phyloP scores from a whole-genome alignment of 352 stramenopile genomes.

The Plasmopara halstedii region DNA sequence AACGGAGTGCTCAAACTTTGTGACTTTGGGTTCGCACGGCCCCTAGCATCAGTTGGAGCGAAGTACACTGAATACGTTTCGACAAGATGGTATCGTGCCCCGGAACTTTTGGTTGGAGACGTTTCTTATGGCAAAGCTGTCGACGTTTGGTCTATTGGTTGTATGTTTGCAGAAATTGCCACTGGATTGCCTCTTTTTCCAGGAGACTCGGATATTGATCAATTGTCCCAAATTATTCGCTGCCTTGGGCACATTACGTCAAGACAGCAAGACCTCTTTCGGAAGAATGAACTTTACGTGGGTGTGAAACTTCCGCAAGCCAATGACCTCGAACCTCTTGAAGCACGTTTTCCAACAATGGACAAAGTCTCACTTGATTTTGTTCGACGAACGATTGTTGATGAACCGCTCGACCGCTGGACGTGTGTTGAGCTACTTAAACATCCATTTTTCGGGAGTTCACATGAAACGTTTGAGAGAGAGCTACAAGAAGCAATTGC shows the following conservation, averaged over 20 bases:
- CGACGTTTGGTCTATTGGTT: conserved; percentile 96
- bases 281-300: conserved; percentile 75
- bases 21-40: conserved; percentile 82
- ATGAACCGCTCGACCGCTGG: conserved; percentile 74
- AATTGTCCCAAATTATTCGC: conserved; percentile 81
- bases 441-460: conserved; percentile 65
- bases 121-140: conserved; percentile 93
- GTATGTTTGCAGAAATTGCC: conserved; percentile 95
- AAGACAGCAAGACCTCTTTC: conserved; percentile 73
- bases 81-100: conserved; percentile 93
- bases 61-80: conserved; percentile 89
- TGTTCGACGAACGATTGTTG: conserved; percentile 60
- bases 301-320: conserved; percentile 66
- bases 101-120: conserved; percentile 87
- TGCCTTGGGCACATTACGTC: conserved; percentile 65
- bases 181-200: conserved; percentile 94
- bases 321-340: conserved; percentile 49
- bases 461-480: conserved; percentile 43
- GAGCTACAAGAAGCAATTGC: conserved; percentile 69
- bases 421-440: conserved; percentile 69
- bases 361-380: conserved; percentile 63
- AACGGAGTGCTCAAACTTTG: conserved; percentile 93
- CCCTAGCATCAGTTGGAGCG: conserved; percentile 49
- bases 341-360: conserved; percentile 55
- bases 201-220: conserved; percentile 95